These are phyloP conservation scores for Quercus suber DNA, from an alignment of 306 rosid genomes.

Conservation along the genomic window DNA sequence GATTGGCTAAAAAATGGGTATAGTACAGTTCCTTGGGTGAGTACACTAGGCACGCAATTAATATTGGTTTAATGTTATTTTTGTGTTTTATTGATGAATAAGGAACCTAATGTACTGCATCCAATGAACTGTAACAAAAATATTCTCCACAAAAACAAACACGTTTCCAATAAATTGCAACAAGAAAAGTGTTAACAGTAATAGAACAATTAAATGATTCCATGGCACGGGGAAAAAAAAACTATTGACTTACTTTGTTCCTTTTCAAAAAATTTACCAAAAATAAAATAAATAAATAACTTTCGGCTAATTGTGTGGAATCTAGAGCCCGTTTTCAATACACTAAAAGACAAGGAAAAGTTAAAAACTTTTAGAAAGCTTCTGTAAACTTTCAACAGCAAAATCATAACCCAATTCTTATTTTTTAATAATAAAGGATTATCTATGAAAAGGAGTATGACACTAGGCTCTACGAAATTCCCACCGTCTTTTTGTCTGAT, in stretches of 20 bases:
- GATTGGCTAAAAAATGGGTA: not conserved
- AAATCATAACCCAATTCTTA: conserved; percentile 38
- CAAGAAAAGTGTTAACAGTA: not conserved
- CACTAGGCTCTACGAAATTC: conserved; percentile 31
- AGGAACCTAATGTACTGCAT: no score
- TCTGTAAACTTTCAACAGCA: conserved; percentile 27
- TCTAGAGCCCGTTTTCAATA: conserved; percentile 36
- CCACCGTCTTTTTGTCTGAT: conserved; percentile 58
- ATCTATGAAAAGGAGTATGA: conserved; percentile 2
- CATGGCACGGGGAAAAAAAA: conserved; percentile 11
- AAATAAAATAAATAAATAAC: conserved; percentile 1
- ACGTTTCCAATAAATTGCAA: not conserved
- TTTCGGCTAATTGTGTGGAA: conserved; percentile 33
- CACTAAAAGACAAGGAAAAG: conserved; percentile 50
- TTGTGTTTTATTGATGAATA: no score
- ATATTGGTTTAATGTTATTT: no score
- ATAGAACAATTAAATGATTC: not conserved
- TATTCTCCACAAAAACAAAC: not conserved
- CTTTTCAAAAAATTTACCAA: not conserved
- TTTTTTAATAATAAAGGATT: conserved; percentile 15
- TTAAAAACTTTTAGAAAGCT: conserved; percentile 36
- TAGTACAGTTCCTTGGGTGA: no score
- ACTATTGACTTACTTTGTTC: conserved; percentile 5
- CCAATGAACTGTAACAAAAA: no score
- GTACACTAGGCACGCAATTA: no score